Percentiles rank a stretch among this genome's conserved stretches.
phyloP scores from a whole-genome alignment of 495 filamentous ascomycete species.

The Penicillium lagena region DNA sequence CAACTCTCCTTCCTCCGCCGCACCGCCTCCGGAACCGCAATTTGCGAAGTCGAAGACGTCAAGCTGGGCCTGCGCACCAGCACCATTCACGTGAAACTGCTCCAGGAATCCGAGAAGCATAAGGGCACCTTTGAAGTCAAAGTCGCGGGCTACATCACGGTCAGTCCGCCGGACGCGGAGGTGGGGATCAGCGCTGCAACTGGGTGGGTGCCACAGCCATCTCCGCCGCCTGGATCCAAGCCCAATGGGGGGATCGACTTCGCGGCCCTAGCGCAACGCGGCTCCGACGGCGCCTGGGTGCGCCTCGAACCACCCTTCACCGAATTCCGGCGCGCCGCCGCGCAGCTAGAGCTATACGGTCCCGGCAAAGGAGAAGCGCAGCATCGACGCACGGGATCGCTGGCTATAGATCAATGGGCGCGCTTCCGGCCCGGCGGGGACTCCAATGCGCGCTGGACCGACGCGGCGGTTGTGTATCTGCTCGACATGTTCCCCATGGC shows the following conservation, averaged over 20 bases:
- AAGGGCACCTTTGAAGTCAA: constrained; percentile 38
- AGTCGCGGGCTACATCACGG: constrained; percentile 64
- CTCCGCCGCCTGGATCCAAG: constrained; percentile 30
- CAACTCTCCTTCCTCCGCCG: constrained; percentile 70
- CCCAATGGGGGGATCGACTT: constrained; percentile 19
- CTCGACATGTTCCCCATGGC: constrained; percentile 59
- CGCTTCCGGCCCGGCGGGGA: constrained; percentile 33
- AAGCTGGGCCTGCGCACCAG: constrained; percentile 69
- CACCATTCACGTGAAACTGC: constrained; percentile 62
- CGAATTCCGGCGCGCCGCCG: constrained; percentile 46
- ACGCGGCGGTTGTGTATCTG: constrained; percentile 51
- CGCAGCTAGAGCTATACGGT: constrained; percentile 49
- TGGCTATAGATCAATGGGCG: constrained; percentile 63
- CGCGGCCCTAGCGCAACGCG: constrained; percentile 28
- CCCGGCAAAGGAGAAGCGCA: constrained; percentile 30
- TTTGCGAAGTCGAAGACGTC: constrained; percentile 59
- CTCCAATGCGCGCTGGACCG: constrained; percentile 45
- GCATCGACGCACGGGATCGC: constrained; percentile 24
- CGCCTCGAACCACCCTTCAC: constrained; percentile 30
- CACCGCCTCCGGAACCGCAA: constrained; percentile 55
- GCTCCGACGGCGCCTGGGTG: constrained; percentile 24
- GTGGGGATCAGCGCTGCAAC: constrained; percentile 51
- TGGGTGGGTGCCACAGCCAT: constrained; percentile 40
- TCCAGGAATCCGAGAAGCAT: constrained; percentile 31
- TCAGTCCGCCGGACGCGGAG: constrained; percentile 54